Evolutionary conservation across 495 filamentous ascomycete genomes (phyloP), one percentile per base, ranked within the genome.

Genomic region (Entonaema liquescens): DNA sequence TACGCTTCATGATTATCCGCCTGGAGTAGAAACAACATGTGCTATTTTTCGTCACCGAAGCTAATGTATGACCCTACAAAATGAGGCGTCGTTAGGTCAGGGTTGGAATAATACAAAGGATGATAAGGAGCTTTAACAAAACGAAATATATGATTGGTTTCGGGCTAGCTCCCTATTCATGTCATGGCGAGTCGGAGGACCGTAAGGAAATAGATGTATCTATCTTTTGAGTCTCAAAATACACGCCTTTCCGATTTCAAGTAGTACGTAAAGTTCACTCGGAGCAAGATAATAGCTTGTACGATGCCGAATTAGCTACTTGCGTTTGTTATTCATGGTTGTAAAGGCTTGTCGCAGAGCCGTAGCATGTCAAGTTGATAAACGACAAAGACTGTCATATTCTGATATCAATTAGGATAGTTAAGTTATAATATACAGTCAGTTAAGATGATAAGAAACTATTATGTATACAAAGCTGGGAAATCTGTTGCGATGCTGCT

Each of bases 1-100:
- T 77, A 77, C 9, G 59, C 62, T 59, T 73, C 65, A 25, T 73
- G 23, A 72, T 53, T 21, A 35, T 13, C 15, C 38, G 9, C 7
- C 26, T 35, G 17, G 12, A 23, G 3, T 13, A 28, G 40, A 29
- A 25, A 28, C 12, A 13, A n/a, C 5, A 33, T 5, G n/a, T 13
- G 47, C 23, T 9, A 17, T 15, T 25, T 28, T 56, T 35, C 29
- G 11, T 29, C 25, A 9, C 50, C 13, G 3, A 19, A 36, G 29
- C 28, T 36, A 2, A 33, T 19, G 5, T 25, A 38, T 59, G 25
- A 17, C 26, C 33, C 35, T 15, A 15, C 28, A 21, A 28, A 1
- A 23, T 26, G 2, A 5, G 49, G 49, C 12, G 25, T 28, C n/a
- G 19, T 47, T 11, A 7, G 19, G 21, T 21, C 17, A 19, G 7